Evolutionary conservation across 108 stramenopile species (phyloP), one percentile per base, ranked within the genome.

Genomic region (Conticribra weissflogii): DNA sequence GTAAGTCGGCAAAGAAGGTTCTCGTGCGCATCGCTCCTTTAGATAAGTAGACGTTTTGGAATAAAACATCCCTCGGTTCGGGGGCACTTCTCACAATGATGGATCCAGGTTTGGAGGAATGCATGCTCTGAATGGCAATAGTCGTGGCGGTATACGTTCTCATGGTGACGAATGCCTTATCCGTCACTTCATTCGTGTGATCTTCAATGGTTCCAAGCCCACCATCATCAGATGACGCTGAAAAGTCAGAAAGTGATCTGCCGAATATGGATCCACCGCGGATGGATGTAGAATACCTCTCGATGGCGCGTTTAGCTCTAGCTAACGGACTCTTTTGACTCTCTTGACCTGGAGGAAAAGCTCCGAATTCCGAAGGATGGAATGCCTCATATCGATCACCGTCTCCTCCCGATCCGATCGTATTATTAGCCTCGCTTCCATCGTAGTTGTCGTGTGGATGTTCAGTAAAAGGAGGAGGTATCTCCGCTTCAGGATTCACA

Each of bases 81-180:
- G 96, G 96, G 31, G 93, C 93, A 25, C 86, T 88, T 5, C 68
- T 63, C 0, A 96, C 90, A 54, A 89, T 85, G 93, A 96, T 93
- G 0, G 84, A 74, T 24, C 96, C 96, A 9, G 96, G 93, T 53
- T 86, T 88, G 1, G 84, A 83, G 1, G 85, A 86, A 72, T 96
- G 96, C 92, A 96, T 94, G 23, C 88, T 88, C 55, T 96, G 96
- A 65, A 88, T 93, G 3, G 96, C 96, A 68, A 93, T 93, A 3
- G 93, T 96, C 15, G 96, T 89, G 15, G 96, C 93, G 0, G 93
- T 93, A 60, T 89, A 96, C 27, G 96, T 94, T 31, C 83, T 63
- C 90, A 96, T 94, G 22, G 85, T 85, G 16, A 96, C 93, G 68
- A 96, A 96, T 25, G 92, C 93, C 81, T 96, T 96, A 72, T 96